Evolutionary conservation across 306 rosid genomes (phyloP).

Genomic region (Boehmeria nivea): DNA sequence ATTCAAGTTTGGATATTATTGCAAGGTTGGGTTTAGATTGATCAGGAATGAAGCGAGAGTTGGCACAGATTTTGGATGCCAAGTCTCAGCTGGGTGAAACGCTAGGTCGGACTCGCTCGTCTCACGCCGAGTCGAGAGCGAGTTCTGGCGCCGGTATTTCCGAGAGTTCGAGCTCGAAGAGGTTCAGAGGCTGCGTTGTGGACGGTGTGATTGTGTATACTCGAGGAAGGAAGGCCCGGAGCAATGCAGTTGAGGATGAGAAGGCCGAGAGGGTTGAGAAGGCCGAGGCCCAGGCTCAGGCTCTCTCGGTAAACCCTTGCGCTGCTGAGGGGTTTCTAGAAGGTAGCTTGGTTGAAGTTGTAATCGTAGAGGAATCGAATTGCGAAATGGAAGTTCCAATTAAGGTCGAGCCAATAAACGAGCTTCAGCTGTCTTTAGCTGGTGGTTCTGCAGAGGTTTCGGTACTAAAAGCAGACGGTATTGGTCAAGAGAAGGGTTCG

Average conservation of each 20-base stretch:
- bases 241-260: conserved; percentile 22
- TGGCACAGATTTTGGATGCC: conserved; percentile 33
- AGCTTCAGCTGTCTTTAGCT: conserved; percentile 2
- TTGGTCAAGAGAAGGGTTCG: conserved; percentile 12
- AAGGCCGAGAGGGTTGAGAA: conserved; percentile 18
- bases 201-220: conserved; percentile 78
- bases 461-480: background rate
- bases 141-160: conserved; percentile 21
- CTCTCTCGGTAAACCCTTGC: background rate
- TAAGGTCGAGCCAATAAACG: conserved; percentile 16
- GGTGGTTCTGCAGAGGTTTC: conserved; percentile 24
- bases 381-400: conserved; percentile 13
- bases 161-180: conserved; percentile 24
- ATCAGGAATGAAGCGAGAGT: conserved; percentile 42
- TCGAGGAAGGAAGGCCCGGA: conserved; percentile 42
- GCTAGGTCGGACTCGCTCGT: conserved; percentile 24
- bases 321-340: conserved; percentile 5
- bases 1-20: conserved; percentile 23
- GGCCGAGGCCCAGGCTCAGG: too few species aligned
- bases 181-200: conserved; percentile 40
- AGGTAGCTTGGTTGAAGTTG: conserved; percentile 19
- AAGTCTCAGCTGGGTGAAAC: conserved; percentile 34
- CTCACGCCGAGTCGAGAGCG: too few species aligned
- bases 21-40: background rate
- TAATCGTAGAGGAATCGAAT: conserved; percentile 6